A percentile compares a stretch with the other conserved stretches of the same genome.
phyloP scores from a whole-genome alignment of 352 stramenopile genomes.

The Phytophthora crassamura region DNA sequence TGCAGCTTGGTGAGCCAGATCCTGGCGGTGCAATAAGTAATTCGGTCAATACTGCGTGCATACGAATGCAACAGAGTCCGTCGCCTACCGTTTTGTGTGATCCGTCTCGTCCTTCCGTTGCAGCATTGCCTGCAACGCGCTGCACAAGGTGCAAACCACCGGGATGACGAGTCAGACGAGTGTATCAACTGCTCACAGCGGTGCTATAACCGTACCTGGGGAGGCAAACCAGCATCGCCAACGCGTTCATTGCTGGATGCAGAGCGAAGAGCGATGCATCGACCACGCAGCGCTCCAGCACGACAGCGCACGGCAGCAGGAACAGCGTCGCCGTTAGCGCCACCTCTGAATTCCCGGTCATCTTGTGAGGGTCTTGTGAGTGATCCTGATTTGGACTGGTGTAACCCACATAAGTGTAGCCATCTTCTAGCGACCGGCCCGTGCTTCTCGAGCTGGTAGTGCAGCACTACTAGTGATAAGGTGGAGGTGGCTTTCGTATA shows the following conservation, averaged over 20 bases:
- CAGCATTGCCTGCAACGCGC: conserved; percentile 63
- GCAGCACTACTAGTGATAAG: no score
- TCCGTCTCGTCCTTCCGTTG: conserved; percentile 52
- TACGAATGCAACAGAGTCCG: background rate
- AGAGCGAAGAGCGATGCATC: conserved; percentile 61
- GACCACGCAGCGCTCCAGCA: conserved; percentile 54
- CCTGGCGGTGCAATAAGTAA: conserved; percentile 26
- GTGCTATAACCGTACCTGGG: conserved; percentile 39
- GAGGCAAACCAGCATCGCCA: conserved; percentile 61
- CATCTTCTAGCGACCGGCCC: background rate
- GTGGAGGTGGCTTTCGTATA: no score
- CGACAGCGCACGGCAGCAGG: conserved; percentile 48
- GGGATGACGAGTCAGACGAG: conserved; percentile 12
- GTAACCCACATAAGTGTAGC: conserved; percentile 5
- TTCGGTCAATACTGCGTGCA: conserved; percentile 7
- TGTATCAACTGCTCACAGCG: conserved; percentile 3
- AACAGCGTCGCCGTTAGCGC: conserved; percentile 53
- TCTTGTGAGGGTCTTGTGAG: no score
- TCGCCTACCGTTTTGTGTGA: conserved; percentile 46
- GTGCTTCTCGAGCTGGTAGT: background rate
- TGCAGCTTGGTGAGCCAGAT: conserved; percentile 66
- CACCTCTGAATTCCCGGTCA: conserved; percentile 8
- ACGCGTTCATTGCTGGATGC: conserved; percentile 58
- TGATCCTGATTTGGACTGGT: conserved; percentile 13
- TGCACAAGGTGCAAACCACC: conserved; percentile 20